Evolutionary conservation across 164 flowering plant genomes (phyloP).

Genomic region (Paratinospora sagittata): DNA sequence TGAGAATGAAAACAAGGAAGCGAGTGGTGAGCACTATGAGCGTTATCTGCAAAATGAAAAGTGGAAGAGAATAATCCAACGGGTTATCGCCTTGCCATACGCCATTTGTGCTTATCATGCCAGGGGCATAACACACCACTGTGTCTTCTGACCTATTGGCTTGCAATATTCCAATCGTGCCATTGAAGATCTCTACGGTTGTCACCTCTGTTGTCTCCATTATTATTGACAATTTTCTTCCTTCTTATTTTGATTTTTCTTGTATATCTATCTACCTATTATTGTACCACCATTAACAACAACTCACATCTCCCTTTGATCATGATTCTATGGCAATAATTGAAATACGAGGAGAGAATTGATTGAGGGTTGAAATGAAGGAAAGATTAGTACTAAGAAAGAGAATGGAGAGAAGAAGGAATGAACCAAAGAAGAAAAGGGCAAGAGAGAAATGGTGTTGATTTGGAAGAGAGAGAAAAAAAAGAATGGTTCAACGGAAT

Average conservation of each 20-base stretch:
- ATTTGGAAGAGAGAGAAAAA: not conserved
- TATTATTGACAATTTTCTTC: not conserved
- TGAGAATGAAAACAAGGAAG: conserved; percentile 5
- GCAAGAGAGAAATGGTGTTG: not conserved
- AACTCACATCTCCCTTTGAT: not conserved
- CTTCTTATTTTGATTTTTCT: not conserved
- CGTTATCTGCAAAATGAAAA: conserved; percentile 12
- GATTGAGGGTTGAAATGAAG: too few species aligned
- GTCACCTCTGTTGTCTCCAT: not conserved
- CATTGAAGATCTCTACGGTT: not conserved
- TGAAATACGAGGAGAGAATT: not conserved
- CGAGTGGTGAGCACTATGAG: conserved; percentile 13
- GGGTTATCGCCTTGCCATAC: conserved; percentile 13
- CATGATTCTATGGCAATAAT: not conserved
- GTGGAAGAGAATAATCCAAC: conserved; percentile 14
- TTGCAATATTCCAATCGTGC: not conserved
- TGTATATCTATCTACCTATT: too few species aligned
- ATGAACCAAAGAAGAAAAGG: not conserved
- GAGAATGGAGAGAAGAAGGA: not conserved
- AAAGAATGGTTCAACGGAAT: conserved; percentile 1
- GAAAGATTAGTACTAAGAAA: too few species aligned
- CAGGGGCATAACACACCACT: conserved; percentile 12
- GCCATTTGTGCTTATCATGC: conserved; percentile 10
- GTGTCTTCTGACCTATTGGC: not conserved
- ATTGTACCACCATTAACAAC: too few species aligned